phyloP scores from a whole-genome alignment of 495 filamentous ascomycete species.

The Penicillium manginii region DNA sequence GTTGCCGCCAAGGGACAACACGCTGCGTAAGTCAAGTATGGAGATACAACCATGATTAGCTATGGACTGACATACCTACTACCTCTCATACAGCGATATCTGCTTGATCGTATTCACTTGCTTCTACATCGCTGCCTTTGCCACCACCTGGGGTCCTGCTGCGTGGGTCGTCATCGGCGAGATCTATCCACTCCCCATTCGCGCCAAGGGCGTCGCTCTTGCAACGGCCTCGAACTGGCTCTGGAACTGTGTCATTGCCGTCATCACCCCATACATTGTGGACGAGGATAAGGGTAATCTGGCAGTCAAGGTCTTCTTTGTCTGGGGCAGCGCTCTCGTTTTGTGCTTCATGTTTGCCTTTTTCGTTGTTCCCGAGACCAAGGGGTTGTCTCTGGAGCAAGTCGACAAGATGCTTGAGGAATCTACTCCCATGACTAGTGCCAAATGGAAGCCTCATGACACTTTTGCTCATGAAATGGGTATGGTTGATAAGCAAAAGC shows the following conservation, averaged over 20 bases:
- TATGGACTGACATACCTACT: neutral
- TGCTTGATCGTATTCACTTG: constrained; percentile 71
- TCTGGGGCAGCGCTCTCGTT: constrained; percentile 73
- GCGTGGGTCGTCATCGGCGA: constrained; percentile 84
- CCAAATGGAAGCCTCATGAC: constrained; percentile 69
- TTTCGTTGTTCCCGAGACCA: constrained; percentile 77
- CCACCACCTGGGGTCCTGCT: constrained; percentile 77
- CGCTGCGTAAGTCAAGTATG: constrained; percentile 22
- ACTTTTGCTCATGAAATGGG: constrained; percentile 71
- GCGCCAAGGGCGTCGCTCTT: constrained; percentile 73
- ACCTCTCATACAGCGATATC: constrained; percentile 13
- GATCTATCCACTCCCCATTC: constrained; percentile 79
- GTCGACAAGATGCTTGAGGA: constrained; percentile 86
- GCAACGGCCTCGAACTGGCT: constrained; percentile 84
- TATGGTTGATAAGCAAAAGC: constrained; percentile 46
- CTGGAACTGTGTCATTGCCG: constrained; percentile 70
- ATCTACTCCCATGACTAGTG: constrained; percentile 68
- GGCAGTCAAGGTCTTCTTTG: constrained; percentile 75
- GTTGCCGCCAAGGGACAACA: constrained; percentile 45
- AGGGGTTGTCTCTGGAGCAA: constrained; percentile 83
- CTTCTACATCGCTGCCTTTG: constrained; percentile 87
- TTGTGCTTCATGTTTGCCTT: constrained; percentile 68
- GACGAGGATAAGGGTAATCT: constrained; percentile 65
- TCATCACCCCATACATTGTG: constrained; percentile 77
- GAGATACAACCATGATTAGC: neutral